Evolutionary conservation across 169 alveolate species (phyloP).

Genomic region (Cryptosporidium bovis): DNA sequence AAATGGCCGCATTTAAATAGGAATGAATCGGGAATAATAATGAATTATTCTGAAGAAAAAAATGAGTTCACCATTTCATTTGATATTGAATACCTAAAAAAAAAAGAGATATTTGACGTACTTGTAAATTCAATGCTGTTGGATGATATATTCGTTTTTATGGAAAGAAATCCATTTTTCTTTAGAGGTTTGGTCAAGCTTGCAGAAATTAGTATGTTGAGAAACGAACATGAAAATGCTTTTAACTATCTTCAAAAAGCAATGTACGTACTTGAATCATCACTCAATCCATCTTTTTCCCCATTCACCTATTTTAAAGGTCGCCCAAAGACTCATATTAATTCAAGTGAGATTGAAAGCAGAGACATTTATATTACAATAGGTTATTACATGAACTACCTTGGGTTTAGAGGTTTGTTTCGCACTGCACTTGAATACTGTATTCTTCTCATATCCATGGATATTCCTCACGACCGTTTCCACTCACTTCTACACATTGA

Average conservation of each 20-base stretch:
- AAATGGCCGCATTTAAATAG: constrained; percentile 67
- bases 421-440: constrained; percentile 65
- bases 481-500: constrained; percentile 68
- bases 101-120: constrained; percentile 39
- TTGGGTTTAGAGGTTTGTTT: constrained; percentile 63
- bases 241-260: constrained; percentile 49
- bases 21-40: constrained; percentile 49
- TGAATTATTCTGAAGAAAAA: constrained; percentile 61
- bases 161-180: constrained; percentile 67
- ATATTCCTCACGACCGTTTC: constrained; percentile 47
- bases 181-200: constrained; percentile 35
- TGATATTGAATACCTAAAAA: constrained; percentile 53
- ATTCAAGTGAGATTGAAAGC: constrained; percentile 47
- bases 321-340: constrained; percentile 18
- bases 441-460: constrained; percentile 53
- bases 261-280: constrained; percentile 66
- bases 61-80: constrained; percentile 53
- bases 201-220: constrained; percentile 44
- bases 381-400: constrained; percentile 48
- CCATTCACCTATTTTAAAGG: constrained; percentile 36
- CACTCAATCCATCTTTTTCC: constrained; percentile 58
- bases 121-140: constrained; percentile 24
- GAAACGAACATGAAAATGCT: constrained; percentile 51
- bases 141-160: constrained; percentile 35
- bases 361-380: constrained; percentile 39